A percentile compares a stretch with the other conserved stretches of the same genome.
Evolutionary conservation across 371 early-diverging fungal species (phyloP).

Genomic region (Chytridium lagenaria): DNA sequence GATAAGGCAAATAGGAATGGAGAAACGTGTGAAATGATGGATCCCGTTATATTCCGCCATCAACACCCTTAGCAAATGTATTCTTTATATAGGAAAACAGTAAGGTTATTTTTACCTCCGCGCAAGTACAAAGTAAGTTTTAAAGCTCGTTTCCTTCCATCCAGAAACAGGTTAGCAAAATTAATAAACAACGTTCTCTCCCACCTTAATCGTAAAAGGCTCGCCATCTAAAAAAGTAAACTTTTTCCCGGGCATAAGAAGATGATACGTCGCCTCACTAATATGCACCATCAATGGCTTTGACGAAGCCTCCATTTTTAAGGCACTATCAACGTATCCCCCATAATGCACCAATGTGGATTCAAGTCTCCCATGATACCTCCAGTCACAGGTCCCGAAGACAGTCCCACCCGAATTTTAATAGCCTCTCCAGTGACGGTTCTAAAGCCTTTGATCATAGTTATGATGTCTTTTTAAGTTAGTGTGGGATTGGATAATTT

Average conservation of each 20-base stretch:
- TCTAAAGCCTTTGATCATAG: slow-evolving; percentile 44
- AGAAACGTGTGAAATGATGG: too few species aligned
- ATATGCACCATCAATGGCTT: slow-evolving; percentile 49
- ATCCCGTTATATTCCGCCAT: too few species aligned
- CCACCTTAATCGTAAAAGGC: background rate
- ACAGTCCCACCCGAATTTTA: slow-evolving; percentile 45
- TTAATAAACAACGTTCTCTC: too few species aligned
- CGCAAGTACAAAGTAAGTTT: too few species aligned
- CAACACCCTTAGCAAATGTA: too few species aligned
- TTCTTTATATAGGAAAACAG: too few species aligned
- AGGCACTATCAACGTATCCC: slow-evolving; percentile 55
- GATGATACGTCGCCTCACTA: slow-evolving; percentile 41
- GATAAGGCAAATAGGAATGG: too few species aligned
- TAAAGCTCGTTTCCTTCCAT: too few species aligned
- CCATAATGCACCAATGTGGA: slow-evolving; percentile 53
- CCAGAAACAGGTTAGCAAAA: too few species aligned
- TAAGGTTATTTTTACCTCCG: too few species aligned
- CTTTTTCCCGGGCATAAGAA: background rate
- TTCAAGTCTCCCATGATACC: slow-evolving; percentile 51
- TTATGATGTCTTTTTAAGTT: slow-evolving; percentile 37
- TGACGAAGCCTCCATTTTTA: slow-evolving; percentile 44
- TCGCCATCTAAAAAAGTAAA: background rate
- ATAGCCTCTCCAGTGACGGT: slow-evolving; percentile 38
- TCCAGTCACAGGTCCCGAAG: slow-evolving; percentile 50
- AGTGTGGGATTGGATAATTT: slow-evolving; percentile 4